Percentiles rank a stretch among this genome's conserved stretches.
Evolutionary conservation across 2,329 filamentous ascomycete species (phyloP).

Genomic region (Plenodomus tracheiphilus): DNA sequence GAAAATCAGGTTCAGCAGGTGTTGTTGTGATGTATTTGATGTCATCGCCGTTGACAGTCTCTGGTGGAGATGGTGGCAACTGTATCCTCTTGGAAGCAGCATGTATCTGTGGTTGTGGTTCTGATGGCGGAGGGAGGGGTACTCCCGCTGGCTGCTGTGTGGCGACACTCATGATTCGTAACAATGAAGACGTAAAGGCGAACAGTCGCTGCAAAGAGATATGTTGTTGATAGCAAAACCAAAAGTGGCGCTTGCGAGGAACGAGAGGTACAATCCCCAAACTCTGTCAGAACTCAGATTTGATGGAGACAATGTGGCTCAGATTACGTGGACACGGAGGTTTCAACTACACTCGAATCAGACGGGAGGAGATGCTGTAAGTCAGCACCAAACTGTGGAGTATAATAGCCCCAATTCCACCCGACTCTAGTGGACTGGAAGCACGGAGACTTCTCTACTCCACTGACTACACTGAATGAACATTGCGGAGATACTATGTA

Average conservation of each 20-base stretch:
- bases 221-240: not conserved
- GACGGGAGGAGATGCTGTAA: slow-evolving; percentile 2
- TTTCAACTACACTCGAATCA: not conserved
- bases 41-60: slow-evolving; percentile 41
- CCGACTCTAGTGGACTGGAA: slow-evolving; percentile 2
- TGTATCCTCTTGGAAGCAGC: slow-evolving; percentile 17
- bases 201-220: not conserved
- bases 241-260: not conserved
- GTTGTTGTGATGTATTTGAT: slow-evolving; percentile 20
- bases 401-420: not conserved
- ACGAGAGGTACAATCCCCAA: not conserved
- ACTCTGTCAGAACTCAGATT: not conserved
- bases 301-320: not conserved
- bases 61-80: slow-evolving; percentile 42
- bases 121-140: slow-evolving; percentile 16
- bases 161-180: slow-evolving; percentile 22
- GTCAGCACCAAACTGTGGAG: not conserved
- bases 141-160: slow-evolving; percentile 14
- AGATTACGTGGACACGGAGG: not conserved
- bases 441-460: slow-evolving; percentile 8
- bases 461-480: slow-evolving; percentile 14
- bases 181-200: not conserved
- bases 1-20: slow-evolving; percentile 49
- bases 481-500: not conserved
- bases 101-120: slow-evolving; percentile 22